Evolutionary conservation across 352 stramenopile genomes (phyloP).

Genomic region (Phytophthora colocasiae): DNA sequence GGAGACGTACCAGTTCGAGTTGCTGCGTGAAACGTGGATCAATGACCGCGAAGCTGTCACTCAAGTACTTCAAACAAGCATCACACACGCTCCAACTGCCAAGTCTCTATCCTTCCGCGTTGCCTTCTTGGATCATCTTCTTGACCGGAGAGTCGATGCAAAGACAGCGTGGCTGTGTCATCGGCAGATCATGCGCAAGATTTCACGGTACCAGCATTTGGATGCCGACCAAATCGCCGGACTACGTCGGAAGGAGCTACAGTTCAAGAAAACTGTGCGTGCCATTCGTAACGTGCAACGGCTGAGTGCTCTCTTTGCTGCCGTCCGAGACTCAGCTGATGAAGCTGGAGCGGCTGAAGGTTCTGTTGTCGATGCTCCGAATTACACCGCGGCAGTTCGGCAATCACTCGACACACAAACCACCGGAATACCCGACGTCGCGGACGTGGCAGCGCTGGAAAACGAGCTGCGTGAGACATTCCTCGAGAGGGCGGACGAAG

Average conservation of each 20-base stretch:
- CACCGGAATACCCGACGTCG: conserved; percentile 8
- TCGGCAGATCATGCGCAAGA: conserved; percentile 81
- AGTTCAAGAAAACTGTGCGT: conserved; percentile 73
- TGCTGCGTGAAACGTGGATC: conserved; percentile 74
- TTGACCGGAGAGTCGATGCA: conserved; percentile 67
- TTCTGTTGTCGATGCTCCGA: conserved; percentile 6
- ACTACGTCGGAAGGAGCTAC: conserved; percentile 71
- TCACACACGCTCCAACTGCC: conserved; percentile 66
- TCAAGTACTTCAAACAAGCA: conserved; percentile 50
- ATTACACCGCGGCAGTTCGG: conserved; percentile 51
- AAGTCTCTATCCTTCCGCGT: conserved; percentile 71
- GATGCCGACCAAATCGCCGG: conserved; percentile 70
- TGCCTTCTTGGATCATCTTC: conserved; percentile 69
- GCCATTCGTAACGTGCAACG: conserved; percentile 62
- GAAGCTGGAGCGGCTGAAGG: conserved; percentile 10
- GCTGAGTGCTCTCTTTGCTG: conserved; percentile 34
- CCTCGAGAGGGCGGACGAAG: conserved; percentile 64
- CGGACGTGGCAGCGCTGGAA: conserved; percentile 62
- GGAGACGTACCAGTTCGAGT: conserved; percentile 75
- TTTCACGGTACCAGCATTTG: conserved; percentile 72
- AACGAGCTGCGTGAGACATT: conserved; percentile 72
- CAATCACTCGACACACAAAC: conserved; percentile 19
- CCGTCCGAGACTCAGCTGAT: conserved; percentile 2
- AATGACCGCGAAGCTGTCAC: conserved; percentile 62
- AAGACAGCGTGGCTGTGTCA: conserved; percentile 86